Base-by-base conservation (phyloP, 257 asterid genomes). In the Coffea canephora region DNA sequence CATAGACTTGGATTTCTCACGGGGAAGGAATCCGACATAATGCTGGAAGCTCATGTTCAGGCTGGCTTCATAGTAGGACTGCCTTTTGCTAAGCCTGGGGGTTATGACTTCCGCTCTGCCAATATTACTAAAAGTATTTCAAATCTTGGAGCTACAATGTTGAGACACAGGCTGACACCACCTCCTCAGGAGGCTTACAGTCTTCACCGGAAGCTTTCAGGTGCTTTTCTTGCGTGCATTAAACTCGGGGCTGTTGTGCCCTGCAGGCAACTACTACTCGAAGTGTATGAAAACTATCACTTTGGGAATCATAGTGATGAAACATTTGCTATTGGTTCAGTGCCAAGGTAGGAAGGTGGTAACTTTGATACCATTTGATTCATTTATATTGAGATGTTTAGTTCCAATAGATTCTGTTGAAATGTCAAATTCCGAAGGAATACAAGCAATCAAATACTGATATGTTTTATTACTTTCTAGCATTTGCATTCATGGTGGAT, bases 131-230 rank as follows among this genome's bases (percentile, higher is more conserved):
- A 77, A 76, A 93, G 97, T 92, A 77, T 95, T 77, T 90, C 99
- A 71, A 87, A 87, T 84, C 92, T 95, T 12, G 99, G 98, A 75
- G 97, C 94, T 16, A 90, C 97, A 0, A 95, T 95, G 99, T 83
- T 95, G 78, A 90, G 96, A 88, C 98, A 95, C 87, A 87, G 99
- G 86, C 85, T 91, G 82, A 93, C 97, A 31, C 96, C 99, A 50
- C 99, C 99, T 34, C 98, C 99, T 2, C 96, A 95, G 79, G 99
- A 93, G 84, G 98, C 96, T 8, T 95, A 95, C 89, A 95, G 99
- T 87, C 95, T 95, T 64, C 99, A 95, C 87, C 88, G 99, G 59
- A 95, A 95, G 87, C 97, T 95, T 69, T 95, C 98, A 19, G 99
- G 99, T 69, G 92, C 98, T 69, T 95, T 93, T 88, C 98, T 95